Percentiles rank a stretch among this genome's conserved stretches.
phyloP scores from a whole-genome alignment of 768 basidiomycete species.

The Xanthoconium purpureum region DNA sequence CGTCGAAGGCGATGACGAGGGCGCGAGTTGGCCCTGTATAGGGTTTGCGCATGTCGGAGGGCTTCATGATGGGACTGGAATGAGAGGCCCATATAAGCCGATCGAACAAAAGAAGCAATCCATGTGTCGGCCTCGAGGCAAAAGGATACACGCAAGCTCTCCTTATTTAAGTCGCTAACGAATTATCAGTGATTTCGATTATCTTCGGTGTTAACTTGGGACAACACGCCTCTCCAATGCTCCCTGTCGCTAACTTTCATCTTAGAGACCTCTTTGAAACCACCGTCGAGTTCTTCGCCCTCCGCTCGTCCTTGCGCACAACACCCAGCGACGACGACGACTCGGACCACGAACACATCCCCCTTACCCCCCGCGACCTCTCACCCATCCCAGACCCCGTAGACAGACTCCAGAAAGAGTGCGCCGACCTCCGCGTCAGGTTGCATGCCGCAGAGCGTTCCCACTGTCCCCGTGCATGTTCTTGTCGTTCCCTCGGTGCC shows the following conservation, averaged over 20 bases:
- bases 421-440: constrained; percentile 45
- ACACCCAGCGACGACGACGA: constrained; percentile 28
- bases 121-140: constrained; percentile 18
- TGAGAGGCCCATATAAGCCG: background rate
- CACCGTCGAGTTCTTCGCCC: constrained; percentile 58
- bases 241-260: constrained; percentile 45
- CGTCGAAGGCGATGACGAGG: constrained; percentile 75
- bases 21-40: constrained; percentile 62
- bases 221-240: constrained; percentile 32
- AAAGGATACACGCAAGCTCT: constrained; percentile 19
- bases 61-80: constrained; percentile 41
- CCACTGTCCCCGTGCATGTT: constrained; percentile 30
- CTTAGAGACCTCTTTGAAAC: constrained; percentile 49
- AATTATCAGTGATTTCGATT: background rate
- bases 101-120: background rate
- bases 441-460: constrained; percentile 35
- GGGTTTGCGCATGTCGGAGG: constrained; percentile 69
- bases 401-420: constrained; percentile 38
- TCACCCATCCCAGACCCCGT: constrained; percentile 42
- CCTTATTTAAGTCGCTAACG: constrained; percentile 8
- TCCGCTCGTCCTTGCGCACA: constrained; percentile 34
- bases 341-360: constrained; percentile 26
- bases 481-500: constrained; percentile 33
- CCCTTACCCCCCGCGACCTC: constrained; percentile 30
- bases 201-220: background rate